Conservation (phyloP, 345 rosid genomes). For the Syzygium oleosum region DNA sequence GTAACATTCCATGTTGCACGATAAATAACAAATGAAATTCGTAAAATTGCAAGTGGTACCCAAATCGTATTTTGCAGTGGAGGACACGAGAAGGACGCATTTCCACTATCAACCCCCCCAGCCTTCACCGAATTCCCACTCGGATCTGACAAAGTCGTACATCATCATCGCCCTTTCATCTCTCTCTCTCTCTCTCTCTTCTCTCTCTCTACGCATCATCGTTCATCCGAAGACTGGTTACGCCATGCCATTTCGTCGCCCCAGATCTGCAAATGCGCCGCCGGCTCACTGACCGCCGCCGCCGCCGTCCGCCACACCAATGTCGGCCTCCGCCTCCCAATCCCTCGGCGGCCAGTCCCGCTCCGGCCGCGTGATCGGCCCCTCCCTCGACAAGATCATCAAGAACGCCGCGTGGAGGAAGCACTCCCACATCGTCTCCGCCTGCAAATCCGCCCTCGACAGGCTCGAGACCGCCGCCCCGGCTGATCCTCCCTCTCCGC, state of each 20-base stretch:
- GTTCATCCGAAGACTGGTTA: background rate
- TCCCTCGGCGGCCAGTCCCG: constrained; percentile 71
- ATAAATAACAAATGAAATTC: no score
- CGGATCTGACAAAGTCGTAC: background rate
- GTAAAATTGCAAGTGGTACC: no score
- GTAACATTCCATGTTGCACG: no score
- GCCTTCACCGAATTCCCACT: background rate
- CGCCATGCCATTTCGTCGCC: background rate
- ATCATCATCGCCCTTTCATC: background rate
- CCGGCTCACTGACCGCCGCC: background rate
- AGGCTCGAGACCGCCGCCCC: constrained; percentile 41
- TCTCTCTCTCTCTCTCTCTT: background rate
- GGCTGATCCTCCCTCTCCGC: constrained; percentile 35
- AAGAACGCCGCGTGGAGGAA: constrained; percentile 97
- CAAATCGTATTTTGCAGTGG: no score
- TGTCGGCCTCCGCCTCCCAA: constrained; percentile 61
- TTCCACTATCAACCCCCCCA: no score
- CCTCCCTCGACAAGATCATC: constrained; percentile 77
- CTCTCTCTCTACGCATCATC: background rate
- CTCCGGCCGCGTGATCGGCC: constrained; percentile 74
- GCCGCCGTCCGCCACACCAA: background rate
- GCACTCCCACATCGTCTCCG: constrained; percentile 75
- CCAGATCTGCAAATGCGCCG: background rate
- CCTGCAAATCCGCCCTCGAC: constrained; percentile 85
- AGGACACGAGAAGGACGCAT: no score